phyloP scores from a whole-genome alignment of 1,284 basidiomycete genomes.

The Puccinia sorghi region DNA sequence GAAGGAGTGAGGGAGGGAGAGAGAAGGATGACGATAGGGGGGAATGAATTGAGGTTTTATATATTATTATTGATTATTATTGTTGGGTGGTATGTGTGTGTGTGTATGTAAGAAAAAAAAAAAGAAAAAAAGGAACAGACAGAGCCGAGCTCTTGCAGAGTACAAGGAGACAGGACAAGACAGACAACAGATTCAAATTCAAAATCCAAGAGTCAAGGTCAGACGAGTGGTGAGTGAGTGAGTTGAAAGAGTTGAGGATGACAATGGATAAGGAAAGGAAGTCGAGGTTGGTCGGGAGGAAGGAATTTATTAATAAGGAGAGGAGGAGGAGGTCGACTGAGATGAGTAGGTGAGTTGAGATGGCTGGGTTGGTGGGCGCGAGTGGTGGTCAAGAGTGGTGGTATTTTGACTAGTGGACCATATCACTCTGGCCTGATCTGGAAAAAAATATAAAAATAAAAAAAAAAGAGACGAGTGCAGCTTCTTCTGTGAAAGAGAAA shows the following conservation, averaged over 20 bases:
- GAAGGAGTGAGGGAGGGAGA: not conserved
- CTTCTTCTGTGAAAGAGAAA: no score
- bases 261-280: not conserved
- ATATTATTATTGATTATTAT: not conserved
- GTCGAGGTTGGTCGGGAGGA: not conserved
- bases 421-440: not conserved
- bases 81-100: not conserved
- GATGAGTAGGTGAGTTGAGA: conserved; percentile 10
- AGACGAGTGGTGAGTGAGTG: not conserved
- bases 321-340: not conserved
- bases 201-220: conserved; percentile 6
- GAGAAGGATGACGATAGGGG: not conserved
- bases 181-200: conserved; percentile 8
- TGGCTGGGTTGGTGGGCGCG: not conserved
- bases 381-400: not conserved
- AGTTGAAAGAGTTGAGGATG: conserved; percentile 6
- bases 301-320: not conserved
- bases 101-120: not conserved
- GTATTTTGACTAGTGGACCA: not conserved
- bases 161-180: conserved; percentile 10
- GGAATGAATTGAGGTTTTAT: not conserved
- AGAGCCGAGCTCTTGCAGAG: conserved; percentile 24
- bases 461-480: no score
- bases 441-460: no score
- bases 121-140: conserved; percentile 7